Percentiles rank a stretch among this genome's conserved stretches.
These are phyloP conservation scores for Penicillium paneum DNA, from an alignment of 2,329 filamentous ascomycete genomes.

Conservation along the genomic window DNA sequence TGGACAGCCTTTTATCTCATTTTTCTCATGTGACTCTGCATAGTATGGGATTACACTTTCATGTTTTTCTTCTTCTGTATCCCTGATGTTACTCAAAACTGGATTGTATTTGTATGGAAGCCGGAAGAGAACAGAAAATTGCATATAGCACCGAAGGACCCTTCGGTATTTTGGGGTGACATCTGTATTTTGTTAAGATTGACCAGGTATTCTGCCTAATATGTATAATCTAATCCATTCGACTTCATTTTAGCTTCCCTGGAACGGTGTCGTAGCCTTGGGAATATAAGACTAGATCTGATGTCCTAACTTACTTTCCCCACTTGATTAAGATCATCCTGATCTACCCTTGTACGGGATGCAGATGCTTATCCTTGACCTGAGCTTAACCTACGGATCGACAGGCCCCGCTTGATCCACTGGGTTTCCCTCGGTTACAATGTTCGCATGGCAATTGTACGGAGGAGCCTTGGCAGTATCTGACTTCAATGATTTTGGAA, in stretches of 20 bases:
- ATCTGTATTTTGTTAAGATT: background rate
- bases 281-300: background rate
- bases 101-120: constrained; percentile 1
- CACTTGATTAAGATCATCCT: background rate
- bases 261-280: no score
- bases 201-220: background rate
- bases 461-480: background rate
- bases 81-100: background rate
- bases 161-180: background rate
- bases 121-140: background rate
- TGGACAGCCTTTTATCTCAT: background rate
- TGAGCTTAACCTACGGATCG: background rate
- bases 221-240: background rate
- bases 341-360: background rate
- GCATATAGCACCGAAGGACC: constrained; percentile 1
- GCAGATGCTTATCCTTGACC: background rate
- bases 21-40: background rate
- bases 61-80: background rate
- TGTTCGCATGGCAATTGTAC: background rate
- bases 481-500: background rate
- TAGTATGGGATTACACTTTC: background rate
- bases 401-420: background rate
- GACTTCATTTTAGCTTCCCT: background rate
- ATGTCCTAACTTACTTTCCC: background rate
- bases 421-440: background rate